A percentile compares a stretch with the other conserved stretches of the same genome.
Conservation (phyloP, 2,329 filamentous ascomycete genomes). For the Pseudogymnoascus sp. region DNA sequence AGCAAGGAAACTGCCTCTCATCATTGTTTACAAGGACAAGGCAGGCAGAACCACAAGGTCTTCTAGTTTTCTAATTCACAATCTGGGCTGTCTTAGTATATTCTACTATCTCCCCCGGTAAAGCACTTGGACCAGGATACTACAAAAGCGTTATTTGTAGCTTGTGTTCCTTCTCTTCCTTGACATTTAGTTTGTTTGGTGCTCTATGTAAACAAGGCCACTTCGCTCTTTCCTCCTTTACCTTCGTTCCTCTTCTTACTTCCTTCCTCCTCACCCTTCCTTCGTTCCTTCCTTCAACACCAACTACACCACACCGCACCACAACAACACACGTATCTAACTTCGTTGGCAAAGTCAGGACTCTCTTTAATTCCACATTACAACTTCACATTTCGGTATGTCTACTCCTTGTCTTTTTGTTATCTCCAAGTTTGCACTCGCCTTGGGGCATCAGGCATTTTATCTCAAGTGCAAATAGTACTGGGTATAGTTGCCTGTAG, state of each 20-base stretch:
- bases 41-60: neutral
- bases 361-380: neutral
- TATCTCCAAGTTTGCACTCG: neutral
- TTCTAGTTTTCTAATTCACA: neutral
- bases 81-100: neutral
- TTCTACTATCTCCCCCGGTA: neutral
- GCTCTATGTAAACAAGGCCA: neutral
- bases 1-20: neutral
- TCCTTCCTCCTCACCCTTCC: too few relatives aligned
- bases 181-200: neutral
- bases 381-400: neutral
- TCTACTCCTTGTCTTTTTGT: neutral
- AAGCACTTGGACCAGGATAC: neutral
- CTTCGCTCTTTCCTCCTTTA: neutral
- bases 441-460: neutral
- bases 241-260: too few relatives aligned
- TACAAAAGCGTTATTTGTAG: neutral
- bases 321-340: neutral
- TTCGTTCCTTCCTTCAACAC: too few relatives aligned
- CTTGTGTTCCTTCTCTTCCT: neutral
- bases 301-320: neutral
- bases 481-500: neutral
- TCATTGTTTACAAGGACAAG: neutral
- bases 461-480: neutral
- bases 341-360: constrained; percentile 2